These are phyloP conservation scores for Crotalaria pallida DNA, from an alignment of 306 rosid genomes.

Conservation along the genomic window DNA sequence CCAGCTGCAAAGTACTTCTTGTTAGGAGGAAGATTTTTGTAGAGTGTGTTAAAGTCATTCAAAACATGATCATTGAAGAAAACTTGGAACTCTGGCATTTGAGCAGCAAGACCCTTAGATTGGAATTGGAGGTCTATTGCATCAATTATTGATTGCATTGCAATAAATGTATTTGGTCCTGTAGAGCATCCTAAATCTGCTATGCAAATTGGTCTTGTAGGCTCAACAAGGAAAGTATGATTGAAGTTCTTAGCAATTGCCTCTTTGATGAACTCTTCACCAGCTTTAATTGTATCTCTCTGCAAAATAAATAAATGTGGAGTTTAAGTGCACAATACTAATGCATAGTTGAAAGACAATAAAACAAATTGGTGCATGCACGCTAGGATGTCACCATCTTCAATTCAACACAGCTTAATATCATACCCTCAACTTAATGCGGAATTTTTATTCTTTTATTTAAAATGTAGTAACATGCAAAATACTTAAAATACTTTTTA, in stretches of 20 bases:
- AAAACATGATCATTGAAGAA: slow-evolving; percentile 22
- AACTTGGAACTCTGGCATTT: no score
- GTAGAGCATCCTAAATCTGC: slow-evolving; percentile 27
- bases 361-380: no score
- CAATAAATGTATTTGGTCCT: slow-evolving; percentile 15
- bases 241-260: slow-evolving; percentile 5
- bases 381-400: no score
- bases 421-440: no score
- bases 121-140: background rate
- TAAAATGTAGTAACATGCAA: no score
- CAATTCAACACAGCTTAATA: no score
- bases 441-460: no score
- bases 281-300: slow-evolving; percentile 7
- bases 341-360: no score
- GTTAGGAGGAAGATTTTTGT: background rate
- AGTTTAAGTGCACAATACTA: no score
- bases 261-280: background rate
- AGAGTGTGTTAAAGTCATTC: slow-evolving; percentile 27
- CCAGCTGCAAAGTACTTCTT: background rate
- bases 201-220: background rate
- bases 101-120: no score
- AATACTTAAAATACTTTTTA: no score
- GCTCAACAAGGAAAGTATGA: background rate
- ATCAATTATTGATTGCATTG: slow-evolving; percentile 1
- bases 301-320: no score